These are phyloP conservation scores for Lachnellula willkommii DNA, from an alignment of 2,329 filamentous ascomycete species.

Conservation along the genomic window DNA sequence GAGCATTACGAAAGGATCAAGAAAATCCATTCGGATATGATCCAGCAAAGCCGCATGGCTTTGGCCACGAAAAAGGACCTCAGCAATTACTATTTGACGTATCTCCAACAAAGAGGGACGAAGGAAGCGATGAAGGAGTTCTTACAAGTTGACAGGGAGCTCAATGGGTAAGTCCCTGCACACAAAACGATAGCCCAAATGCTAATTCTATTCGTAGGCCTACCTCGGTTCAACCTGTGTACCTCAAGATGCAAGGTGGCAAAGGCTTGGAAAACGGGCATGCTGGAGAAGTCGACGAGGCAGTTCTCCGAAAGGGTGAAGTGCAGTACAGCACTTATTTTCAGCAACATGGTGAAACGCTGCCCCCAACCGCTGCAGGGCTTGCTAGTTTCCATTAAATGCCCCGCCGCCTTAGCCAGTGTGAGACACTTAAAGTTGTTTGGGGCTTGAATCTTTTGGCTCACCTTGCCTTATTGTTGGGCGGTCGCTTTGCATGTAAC, in stretches of 20 bases:
- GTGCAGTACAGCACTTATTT: slow-evolving; percentile 41
- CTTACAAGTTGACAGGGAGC: slow-evolving; percentile 73
- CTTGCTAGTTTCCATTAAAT: slow-evolving; percentile 25
- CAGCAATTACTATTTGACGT: slow-evolving; percentile 72
- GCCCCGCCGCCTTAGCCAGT: background rate
- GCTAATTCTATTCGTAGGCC: slow-evolving; percentile 32
- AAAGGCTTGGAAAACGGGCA: slow-evolving; percentile 41
- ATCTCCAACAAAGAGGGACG: slow-evolving; percentile 75
- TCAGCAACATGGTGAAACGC: slow-evolving; percentile 26
- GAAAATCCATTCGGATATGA: slow-evolving; percentile 70
- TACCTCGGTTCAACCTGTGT: slow-evolving; percentile 37
- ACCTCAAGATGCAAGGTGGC: slow-evolving; percentile 32
- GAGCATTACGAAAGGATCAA: slow-evolving; percentile 70
- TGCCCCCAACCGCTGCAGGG: slow-evolving; percentile 24
- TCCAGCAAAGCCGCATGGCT: slow-evolving; percentile 66
- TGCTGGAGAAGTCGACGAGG: slow-evolving; percentile 38
- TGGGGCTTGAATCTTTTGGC: too few species aligned
- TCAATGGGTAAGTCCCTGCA: slow-evolving; percentile 64
- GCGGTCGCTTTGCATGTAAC: background rate
- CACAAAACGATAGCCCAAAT: background rate
- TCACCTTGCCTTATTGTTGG: too few species aligned
- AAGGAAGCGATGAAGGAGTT: slow-evolving; percentile 84
- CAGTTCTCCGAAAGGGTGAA: slow-evolving; percentile 38
- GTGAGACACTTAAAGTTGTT: slow-evolving; percentile 2
- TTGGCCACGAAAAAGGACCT: slow-evolving; percentile 66